Evolutionary conservation across 2,329 filamentous ascomycete genomes (phyloP), one percentile per base, ranked within the genome.

Genomic region (Colletotrichum sp.): DNA sequence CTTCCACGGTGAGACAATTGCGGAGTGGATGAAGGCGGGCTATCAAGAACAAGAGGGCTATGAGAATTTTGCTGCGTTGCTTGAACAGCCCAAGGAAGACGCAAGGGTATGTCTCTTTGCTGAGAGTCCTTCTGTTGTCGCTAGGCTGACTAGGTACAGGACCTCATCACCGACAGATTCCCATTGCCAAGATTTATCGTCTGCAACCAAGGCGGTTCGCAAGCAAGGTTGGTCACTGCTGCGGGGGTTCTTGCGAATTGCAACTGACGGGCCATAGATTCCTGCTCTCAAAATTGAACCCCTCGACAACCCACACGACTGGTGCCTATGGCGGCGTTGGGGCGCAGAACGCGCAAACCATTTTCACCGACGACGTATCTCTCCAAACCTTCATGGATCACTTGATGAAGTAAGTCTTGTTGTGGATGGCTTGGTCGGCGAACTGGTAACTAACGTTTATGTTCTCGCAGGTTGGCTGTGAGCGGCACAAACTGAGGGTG

Each of bases 341-440:
- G 34, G 90, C 91, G 4, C 95, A 96, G 82, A 96, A 94, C 63
- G 96, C 96, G 10, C 97, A 99, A 86, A 99, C 97, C 7, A 99
- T 99, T 81, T 99, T 99, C 87, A 99, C 97, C 1, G 97, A 99
- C 82, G 97, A 99, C 85, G 97, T 99, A 71, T 98, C 96, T 71
- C 88, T 99, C 83, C 96, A 99, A 86, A 99, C 96, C 2, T 99
- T 99, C 84, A 99, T 99, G 97, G 97, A 99, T 82, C 96, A 99
- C 87, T 89, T 99, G 84, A 99, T 99, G 97, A 99, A 99, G 95
- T 96, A 89, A 87, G 94, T 36, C 16, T 16, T 59, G 39, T 39
- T 34, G 77, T 12, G 71, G 26, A 69, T 5, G 10, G 36, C 28
- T 13, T 64, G 63, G 12, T 36, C 68, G 16, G 71, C 21, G 8